Base-by-base conservation (phyloP, 441 rosid species). In the Gossypium gossypioides region DNA sequence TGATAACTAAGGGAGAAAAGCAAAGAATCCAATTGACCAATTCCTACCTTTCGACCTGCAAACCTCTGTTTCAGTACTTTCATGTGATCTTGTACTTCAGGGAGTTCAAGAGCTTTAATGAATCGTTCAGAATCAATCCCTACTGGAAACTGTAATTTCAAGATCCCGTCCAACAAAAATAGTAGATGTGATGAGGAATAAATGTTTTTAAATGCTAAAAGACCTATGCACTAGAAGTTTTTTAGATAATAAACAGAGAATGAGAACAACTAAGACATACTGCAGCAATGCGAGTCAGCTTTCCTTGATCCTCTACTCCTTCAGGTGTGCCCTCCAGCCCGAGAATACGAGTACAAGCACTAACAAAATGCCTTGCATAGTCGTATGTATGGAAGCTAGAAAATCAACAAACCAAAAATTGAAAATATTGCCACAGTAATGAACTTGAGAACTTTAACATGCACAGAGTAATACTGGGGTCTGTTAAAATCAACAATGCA, bases 301-400 rank as follows among this genome's bases (percentile, higher is more conserved):
- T 90, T 67, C 96, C 96, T 77, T 88, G 92, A 82, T 90, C 88
- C 75, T 90, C 96, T 27, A 90, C 92, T 76, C 96, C 96, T 79
- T 90, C 91, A 74, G 96, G 92, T 65, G 96, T 90, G 52, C 96
- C 96, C 74, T 90, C 96, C 68, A 90, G 83, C 68, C 92, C 92
- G 77, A 90, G 88, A 81, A 90, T 88, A 73, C 96, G 92, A 73
- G 91, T 88, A 72, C 96, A 90, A 9, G 96, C 92, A 68, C 96
- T 90, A 40, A 86, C 92, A 82, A 90, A 90, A 77, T 90, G 96
- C 77, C 92, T 86, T 40, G 96, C 96, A 75, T 90, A 90, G 78
- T 90, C 96, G 71, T 90, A 90, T 63, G 92, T 90, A 72, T 90
- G 96, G 74, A 90, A 90, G n/a, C 96, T 90, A 83, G 54, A 80